Evolutionary conservation across 139 green algal genomes (phyloP).

Genomic region (Coelastrella sp.): DNA sequence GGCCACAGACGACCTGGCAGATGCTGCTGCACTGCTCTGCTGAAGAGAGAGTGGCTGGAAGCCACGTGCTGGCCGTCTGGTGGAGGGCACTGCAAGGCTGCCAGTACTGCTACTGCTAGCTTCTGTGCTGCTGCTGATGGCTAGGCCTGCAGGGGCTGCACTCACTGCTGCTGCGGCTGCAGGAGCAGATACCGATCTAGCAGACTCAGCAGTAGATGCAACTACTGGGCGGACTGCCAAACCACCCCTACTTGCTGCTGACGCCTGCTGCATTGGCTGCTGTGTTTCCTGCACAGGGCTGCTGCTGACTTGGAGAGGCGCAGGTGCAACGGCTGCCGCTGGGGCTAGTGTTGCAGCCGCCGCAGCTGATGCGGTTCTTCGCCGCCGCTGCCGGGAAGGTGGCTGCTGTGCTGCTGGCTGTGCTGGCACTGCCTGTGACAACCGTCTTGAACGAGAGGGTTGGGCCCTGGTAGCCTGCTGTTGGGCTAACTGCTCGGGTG

Average conservation of each 20-base stretch:
- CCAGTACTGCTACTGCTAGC: slow-evolving; percentile 22
- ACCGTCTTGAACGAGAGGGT: background rate
- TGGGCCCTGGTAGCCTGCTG: background rate
- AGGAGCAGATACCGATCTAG: background rate
- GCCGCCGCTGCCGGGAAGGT: background rate
- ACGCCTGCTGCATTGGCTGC: background rate
- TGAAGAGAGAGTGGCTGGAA: background rate
- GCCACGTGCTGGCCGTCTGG: background rate
- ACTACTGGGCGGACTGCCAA: background rate
- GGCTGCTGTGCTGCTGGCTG: background rate
- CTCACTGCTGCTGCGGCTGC: slow-evolving; percentile 2
- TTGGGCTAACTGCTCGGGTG: background rate
- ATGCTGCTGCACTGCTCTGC: background rate
- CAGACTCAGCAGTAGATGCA: background rate
- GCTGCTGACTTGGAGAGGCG: too few relatives aligned
- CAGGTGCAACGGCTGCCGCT: too few relatives aligned
- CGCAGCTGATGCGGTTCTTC: background rate
- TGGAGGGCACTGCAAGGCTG: background rate
- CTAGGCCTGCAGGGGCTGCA: background rate
- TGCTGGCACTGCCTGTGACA: background rate
- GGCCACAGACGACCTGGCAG: background rate
- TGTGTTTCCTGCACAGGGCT: background rate
- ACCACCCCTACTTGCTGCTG: background rate
- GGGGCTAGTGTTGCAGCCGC: background rate
- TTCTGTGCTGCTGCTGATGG: background rate